Conservation (phyloP, 352 stramenopile genomes). For the Phytophthora gonapodyides region DNA sequence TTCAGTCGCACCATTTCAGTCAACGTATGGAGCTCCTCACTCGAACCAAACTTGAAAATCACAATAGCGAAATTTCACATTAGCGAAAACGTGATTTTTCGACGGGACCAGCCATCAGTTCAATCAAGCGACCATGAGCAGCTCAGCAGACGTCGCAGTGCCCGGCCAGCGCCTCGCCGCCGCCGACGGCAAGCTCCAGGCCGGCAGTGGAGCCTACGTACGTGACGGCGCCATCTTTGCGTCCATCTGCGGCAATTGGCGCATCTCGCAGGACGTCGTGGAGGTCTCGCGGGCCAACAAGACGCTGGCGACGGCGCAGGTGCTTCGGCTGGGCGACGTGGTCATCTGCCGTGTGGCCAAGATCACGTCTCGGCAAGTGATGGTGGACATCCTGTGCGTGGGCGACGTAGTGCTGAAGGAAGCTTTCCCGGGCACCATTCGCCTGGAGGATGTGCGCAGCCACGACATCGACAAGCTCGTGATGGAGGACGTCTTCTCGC, state of each 20-base stretch:
- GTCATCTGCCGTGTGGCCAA: slow-evolving; percentile 73
- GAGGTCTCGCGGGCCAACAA: slow-evolving; percentile 53
- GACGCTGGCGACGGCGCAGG: slow-evolving; percentile 67
- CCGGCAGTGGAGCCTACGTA: slow-evolving; percentile 58
- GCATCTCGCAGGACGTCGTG: slow-evolving; percentile 47
- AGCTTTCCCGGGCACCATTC: slow-evolving; percentile 77
- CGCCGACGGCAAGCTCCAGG: slow-evolving; percentile 39
- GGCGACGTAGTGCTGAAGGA: slow-evolving; percentile 76
- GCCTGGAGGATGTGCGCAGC: slow-evolving; percentile 78
- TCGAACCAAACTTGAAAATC: no score
- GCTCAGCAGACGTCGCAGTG: slow-evolving; percentile 42
- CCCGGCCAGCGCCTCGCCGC: slow-evolving; percentile 61
- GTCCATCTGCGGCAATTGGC: slow-evolving; percentile 62
- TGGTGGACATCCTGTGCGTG: slow-evolving; percentile 81
- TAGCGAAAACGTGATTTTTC: neutral
- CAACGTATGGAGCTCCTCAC: neutral
- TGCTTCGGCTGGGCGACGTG: slow-evolving; percentile 67
- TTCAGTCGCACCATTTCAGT: slow-evolving; percentile 76
- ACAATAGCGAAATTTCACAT: no score
- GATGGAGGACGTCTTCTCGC: slow-evolving; percentile 77
- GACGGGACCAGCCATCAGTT: slow-evolving; percentile 19
- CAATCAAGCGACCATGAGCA: slow-evolving; percentile 32
- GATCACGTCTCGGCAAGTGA: slow-evolving; percentile 72
- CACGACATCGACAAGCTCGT: slow-evolving; percentile 83
- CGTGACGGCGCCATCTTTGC: slow-evolving; percentile 71